Evolutionary conservation across 2,329 filamentous ascomycete genomes (phyloP).

Genomic region (Sclerotiophoma versabilis): DNA sequence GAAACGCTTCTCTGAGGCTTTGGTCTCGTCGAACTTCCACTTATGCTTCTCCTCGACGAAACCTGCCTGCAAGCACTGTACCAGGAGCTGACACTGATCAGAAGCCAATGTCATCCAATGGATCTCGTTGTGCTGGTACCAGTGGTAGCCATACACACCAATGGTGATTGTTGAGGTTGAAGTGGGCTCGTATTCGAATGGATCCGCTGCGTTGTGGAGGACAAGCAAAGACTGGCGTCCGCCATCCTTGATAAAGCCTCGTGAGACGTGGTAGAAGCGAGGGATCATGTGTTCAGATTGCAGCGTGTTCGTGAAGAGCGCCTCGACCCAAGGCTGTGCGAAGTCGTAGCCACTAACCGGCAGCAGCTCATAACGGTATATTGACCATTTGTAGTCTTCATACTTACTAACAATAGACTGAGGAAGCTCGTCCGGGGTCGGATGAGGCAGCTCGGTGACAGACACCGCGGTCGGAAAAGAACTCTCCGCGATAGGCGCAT

Average conservation of each 20-base stretch:
- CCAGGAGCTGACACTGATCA: slow-evolving; percentile 5
- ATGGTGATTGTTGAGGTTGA: slow-evolving; percentile 26
- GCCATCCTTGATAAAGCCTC: slow-evolving; percentile 36
- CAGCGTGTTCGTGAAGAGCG: neutral
- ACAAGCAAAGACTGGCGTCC: slow-evolving; percentile 31
- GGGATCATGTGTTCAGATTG: neutral
- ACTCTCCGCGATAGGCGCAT: no score
- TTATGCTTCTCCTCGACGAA: slow-evolving; percentile 13
- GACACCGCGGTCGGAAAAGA: no score
- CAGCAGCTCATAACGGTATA: slow-evolving; percentile 30
- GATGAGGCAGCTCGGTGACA: neutral
- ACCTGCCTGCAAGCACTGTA: neutral
- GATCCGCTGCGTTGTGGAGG: slow-evolving; percentile 36
- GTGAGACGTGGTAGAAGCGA: slow-evolving; percentile 24
- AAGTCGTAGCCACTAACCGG: slow-evolving; percentile 8
- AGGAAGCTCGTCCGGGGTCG: slow-evolving; percentile 1
- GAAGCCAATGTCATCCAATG: slow-evolving; percentile 36
- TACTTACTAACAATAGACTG: slow-evolving; percentile 31
- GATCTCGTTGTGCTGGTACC: slow-evolving; percentile 27
- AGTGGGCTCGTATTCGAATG: slow-evolving; percentile 15
- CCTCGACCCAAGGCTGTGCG: slow-evolving; percentile 19
- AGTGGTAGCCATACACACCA: slow-evolving; percentile 33
- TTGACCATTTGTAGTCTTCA: slow-evolving; percentile 32
- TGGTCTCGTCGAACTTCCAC: slow-evolving; percentile 24
- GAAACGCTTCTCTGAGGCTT: slow-evolving; percentile 31